Percentiles rank a stretch among this genome's conserved stretches.
These are phyloP conservation scores for Nannizziopsis arthrosporioides DNA, from an alignment of 2,329 filamentous ascomycete genomes.

Conservation along the genomic window DNA sequence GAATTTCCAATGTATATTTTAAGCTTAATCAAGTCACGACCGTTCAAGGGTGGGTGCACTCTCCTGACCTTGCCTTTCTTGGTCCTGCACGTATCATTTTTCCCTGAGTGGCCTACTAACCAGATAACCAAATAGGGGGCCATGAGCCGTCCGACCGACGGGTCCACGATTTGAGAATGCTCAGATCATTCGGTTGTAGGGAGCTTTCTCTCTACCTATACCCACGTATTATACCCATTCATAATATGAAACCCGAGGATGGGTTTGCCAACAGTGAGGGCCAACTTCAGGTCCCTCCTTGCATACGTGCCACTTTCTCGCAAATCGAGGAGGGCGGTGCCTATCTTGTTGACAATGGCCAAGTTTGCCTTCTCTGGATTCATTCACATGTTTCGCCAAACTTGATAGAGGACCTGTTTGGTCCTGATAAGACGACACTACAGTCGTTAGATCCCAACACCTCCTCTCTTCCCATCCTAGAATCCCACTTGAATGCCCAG, in stretches of 20 bases:
- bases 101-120: not conserved
- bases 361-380: conserved; percentile 82
- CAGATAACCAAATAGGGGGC: conserved; percentile 44
- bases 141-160: conserved; percentile 82
- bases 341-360: conserved; percentile 91
- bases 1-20: conserved; percentile 96
- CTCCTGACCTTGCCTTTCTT: not conserved
- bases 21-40: conserved; percentile 74
- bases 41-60: conserved; percentile 58
- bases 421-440: conserved; percentile 57
- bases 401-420: conserved; percentile 80
- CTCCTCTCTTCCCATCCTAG: conserved; percentile 66
- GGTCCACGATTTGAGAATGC: conserved; percentile 80
- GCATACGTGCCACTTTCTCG: conserved; percentile 71
- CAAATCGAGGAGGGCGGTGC: conserved; percentile 85
- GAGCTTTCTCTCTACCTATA: conserved; percentile 91
- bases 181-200: conserved; percentile 72
- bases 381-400: conserved; percentile 88
- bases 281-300: conserved; percentile 70
- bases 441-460: conserved; percentile 70
- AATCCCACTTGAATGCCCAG: conserved; percentile 89
- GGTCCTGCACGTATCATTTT: not conserved
- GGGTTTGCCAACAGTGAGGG: conserved; percentile 90
- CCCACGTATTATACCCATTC: conserved; percentile 80
- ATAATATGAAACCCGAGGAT: conserved; percentile 76